These are phyloP conservation scores for Rubroshorea leprosula DNA, from an alignment of 345 rosid genomes.

Conservation along the genomic window DNA sequence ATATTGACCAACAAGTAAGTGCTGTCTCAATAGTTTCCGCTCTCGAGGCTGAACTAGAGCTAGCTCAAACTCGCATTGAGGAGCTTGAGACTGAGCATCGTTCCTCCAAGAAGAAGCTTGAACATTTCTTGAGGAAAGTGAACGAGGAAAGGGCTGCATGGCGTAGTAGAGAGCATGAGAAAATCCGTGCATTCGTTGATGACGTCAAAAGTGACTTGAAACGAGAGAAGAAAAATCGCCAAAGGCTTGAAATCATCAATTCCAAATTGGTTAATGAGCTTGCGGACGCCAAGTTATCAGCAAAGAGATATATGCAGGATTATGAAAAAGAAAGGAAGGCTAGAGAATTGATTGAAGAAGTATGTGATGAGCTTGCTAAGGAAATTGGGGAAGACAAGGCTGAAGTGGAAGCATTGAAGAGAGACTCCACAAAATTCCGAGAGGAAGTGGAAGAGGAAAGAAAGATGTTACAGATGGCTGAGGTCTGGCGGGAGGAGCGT, in stretches of 20 bases:
- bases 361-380: slow-evolving; percentile 68
- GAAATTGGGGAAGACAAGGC: slow-evolving; percentile 71
- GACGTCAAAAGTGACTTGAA: slow-evolving; percentile 52
- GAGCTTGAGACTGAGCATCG: slow-evolving; percentile 63
- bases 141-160: slow-evolving; percentile 67
- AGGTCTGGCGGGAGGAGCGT: slow-evolving; percentile 84
- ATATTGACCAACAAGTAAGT: slow-evolving; percentile 46
- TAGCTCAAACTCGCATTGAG: slow-evolving; percentile 40
- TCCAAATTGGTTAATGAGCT: slow-evolving; percentile 68
- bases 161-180: slow-evolving; percentile 73
- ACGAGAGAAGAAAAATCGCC: slow-evolving; percentile 56
- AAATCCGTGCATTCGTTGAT: slow-evolving; percentile 52
- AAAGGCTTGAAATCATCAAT: slow-evolving; percentile 54
- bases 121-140: slow-evolving; percentile 66
- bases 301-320: slow-evolving; percentile 52
- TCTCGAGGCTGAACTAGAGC: slow-evolving; percentile 54
- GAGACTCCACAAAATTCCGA: slow-evolving; percentile 48
- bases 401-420: slow-evolving; percentile 50
- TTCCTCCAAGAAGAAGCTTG: slow-evolving; percentile 64
- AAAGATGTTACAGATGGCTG: slow-evolving; percentile 80
- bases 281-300: slow-evolving; percentile 58
- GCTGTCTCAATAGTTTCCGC: slow-evolving; percentile 52
- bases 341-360: slow-evolving; percentile 67
- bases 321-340: slow-evolving; percentile 59
- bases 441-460: slow-evolving; percentile 71